phyloP scores from a whole-genome alignment of 768 basidiomycete species.

The Chalciporus chontae region DNA sequence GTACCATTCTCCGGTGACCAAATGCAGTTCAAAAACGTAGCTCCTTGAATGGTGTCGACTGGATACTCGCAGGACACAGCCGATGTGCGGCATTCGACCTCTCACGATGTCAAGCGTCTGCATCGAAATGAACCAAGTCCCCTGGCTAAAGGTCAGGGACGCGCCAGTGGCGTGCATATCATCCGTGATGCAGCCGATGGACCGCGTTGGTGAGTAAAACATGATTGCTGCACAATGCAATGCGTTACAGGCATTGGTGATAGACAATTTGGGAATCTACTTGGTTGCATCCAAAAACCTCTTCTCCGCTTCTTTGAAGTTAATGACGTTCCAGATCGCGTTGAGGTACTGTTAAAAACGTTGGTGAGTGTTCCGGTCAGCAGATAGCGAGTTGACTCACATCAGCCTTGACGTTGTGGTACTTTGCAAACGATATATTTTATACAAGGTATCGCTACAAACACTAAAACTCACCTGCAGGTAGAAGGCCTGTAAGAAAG shows the following conservation, averaged over 20 bases:
- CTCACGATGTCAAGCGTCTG: too few relatives aligned
- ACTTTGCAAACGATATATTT: constrained; percentile 42
- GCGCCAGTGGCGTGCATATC: too few relatives aligned
- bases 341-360: constrained; percentile 72
- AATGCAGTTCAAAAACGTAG: too few relatives aligned
- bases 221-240: not conserved
- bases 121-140: too few relatives aligned
- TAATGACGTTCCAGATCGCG: constrained; percentile 95
- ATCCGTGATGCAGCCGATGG: not conserved
- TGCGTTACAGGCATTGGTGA: constrained; percentile 8
- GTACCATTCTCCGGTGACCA: too few relatives aligned
- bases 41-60: too few relatives aligned
- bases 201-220: not conserved
- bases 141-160: too few relatives aligned
- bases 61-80: too few relatives aligned
- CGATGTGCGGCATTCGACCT: too few relatives aligned
- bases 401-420: constrained; percentile 91
- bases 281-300: constrained; percentile 39
- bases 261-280: constrained; percentile 12
- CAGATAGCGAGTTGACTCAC: constrained; percentile 45
- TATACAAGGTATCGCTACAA: not conserved
- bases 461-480: constrained; percentile 23
- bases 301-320: constrained; percentile 89
- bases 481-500: constrained; percentile 60
- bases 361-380: constrained; percentile 3